Base-by-base conservation (phyloP, 2,329 filamentous ascomycete species). In the Lecanicillium sp. region DNA sequence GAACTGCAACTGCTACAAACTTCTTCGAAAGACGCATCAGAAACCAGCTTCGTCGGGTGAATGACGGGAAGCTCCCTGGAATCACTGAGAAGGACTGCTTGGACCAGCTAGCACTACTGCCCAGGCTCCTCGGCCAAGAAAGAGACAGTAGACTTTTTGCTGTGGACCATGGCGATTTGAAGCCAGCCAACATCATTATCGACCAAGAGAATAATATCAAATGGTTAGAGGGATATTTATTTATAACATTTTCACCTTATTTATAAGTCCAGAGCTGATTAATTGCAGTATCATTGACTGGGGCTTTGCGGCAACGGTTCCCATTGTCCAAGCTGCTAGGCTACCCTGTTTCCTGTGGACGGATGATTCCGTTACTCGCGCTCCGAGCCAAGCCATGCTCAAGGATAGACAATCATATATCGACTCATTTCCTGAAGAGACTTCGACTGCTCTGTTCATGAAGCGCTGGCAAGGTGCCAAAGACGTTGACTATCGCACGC, bases 261-360 rank as follows among this genome's bases (percentile, higher is more conserved):
- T 16, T 12, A 38, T n/a, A 9, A 17, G 12, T 32, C 14, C 32
- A 33, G n/a, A 33, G 14, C n/a, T 33, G 22, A 25, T 13, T 6
- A 33, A 33, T 17, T 19, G 29, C 36, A 38, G 36, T n/a, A 22
- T 39, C 25, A 33, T 39, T 33, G 37, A 34, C 22, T 39, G 37
- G 29, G 27, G 37, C 4, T 29, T 34, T 20, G 37, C 29, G 19
- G 37, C 37, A 15, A 39, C 28, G 30, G 37, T 34, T 15, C 37
- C 37, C 15, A 28, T 39, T 30, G 28, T 29, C 11, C 37, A 39
- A 34, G 37, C 37, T 19, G 29, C 30, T 2, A 39, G 15, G 30
- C 30, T 39, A 11, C 37, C 37, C n/a, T 34, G 37, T 19, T 39
- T 33, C 16, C 19, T 39, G 16, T 39, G 37, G 37, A 15, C 29